Evolutionary conservation across 257 asterid genomes (phyloP).

Genomic region (Ligustrum vulgare): DNA sequence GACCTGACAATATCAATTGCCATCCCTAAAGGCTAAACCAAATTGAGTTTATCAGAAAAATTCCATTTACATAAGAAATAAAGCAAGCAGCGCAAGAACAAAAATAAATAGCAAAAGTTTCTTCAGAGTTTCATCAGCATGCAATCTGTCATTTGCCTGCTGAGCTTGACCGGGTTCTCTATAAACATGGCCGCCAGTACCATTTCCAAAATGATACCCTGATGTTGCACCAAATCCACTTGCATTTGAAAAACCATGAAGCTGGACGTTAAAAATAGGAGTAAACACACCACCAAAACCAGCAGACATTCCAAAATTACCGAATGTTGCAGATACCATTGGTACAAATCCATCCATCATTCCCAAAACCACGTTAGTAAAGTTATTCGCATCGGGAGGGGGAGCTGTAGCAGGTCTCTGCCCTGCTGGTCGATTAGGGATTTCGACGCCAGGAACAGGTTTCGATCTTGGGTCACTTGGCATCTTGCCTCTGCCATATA

Average conservation of each 20-base stretch:
- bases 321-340: slow-evolving; percentile 47
- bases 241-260: slow-evolving; percentile 37
- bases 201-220: slow-evolving; percentile 41
- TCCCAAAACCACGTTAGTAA: slow-evolving; percentile 35
- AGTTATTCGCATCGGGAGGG: slow-evolving; percentile 30
- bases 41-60: slow-evolving; percentile 1
- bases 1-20: not conserved
- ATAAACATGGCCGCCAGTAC: slow-evolving; percentile 19
- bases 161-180: slow-evolving; percentile 29
- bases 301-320: slow-evolving; percentile 52
- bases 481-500: slow-evolving; percentile 67
- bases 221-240: slow-evolving; percentile 29
- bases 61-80: slow-evolving; percentile 31
- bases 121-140: slow-evolving; percentile 44
- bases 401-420: slow-evolving; percentile 59
- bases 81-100: slow-evolving; percentile 38
- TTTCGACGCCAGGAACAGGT: slow-evolving; percentile 65
- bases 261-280: slow-evolving; percentile 49
- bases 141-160: slow-evolving; percentile 28
- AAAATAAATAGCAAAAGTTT: slow-evolving; percentile 40
- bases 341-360: slow-evolving; percentile 69
- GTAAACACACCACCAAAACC: slow-evolving; percentile 62
- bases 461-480: slow-evolving; percentile 64
- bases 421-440: slow-evolving; percentile 68
- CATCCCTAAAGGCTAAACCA: not conserved